Base-by-base conservation (phyloP, 2,329 filamentous ascomycete species). In the Ascochyta lentis region DNA sequence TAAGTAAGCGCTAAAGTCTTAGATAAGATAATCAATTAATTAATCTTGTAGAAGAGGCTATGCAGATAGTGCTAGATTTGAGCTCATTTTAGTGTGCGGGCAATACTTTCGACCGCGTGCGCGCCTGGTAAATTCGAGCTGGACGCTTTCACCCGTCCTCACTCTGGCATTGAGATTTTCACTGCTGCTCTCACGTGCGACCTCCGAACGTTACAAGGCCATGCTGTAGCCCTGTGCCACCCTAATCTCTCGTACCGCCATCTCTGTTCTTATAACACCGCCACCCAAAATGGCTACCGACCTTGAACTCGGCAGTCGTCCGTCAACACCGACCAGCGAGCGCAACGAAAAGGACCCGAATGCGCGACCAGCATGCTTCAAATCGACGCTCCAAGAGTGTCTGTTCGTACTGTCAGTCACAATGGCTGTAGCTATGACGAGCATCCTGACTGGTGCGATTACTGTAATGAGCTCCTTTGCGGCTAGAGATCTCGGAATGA, bases 351-450 rank as follows among this genome's bases (percentile, higher is more conserved):
- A 62, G 38, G 68, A 73, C 13, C 69, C 68, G 19, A 71, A 74
- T 49, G 67, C 65, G 27, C 67, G 85, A 8, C 85, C 85, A 27
- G 79, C 74, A 64, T 87, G 84, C 73, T 90, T 90, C 78, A 81
- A 74, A 38, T 86, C 80, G 38, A 87, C 85, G 0, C 51, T 84
- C 2, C 84, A 89, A 64, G 87, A 90, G 76, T 79, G 85, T 34
- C 75, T 87, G 2, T 90, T 90, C 65, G 84, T 90, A 15, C 69
- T 87, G 16, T 87, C 86, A 35, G 84, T 86, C 9, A 90, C 87
- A 1, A 84, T 89, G 77, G 86, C 86, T 2, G 86, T 89, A 40
- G 86, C 84, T 3, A 86, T 87, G 66, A 81, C 80, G 9, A 82
- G 83, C 4, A 86, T 90, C 62, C 76, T 87, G 26, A 78, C 79